Evolutionary conservation across 148 eudicot genomes (phyloP), one percentile per base, ranked within the genome.

Genomic region (Beta vulgaris): DNA sequence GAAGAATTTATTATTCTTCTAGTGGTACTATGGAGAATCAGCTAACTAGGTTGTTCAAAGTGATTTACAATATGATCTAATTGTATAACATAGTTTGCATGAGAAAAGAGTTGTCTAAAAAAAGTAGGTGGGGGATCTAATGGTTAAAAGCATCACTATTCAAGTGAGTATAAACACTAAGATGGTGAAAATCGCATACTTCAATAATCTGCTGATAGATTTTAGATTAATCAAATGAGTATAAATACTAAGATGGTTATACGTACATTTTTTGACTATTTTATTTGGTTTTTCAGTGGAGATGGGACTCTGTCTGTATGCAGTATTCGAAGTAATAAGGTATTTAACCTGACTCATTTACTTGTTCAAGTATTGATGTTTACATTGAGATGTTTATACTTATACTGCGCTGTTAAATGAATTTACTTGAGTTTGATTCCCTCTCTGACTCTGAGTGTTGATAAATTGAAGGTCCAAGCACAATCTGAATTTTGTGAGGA

Each of bases 231-330:
- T n/a, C n/a, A n/a, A n/a, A n/a, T n/a, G n/a, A n/a, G n/a, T n/a
- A n/a, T n/a, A n/a, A n/a, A n/a, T n/a, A n/a, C n/a, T n/a, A n/a
- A n/a, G n/a, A n/a, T n/a, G n/a, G n/a, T n/a, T n/a, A n/a, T n/a
- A n/a, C n/a, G n/a, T n/a, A n/a, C n/a, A n/a, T n/a, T n/a, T n/a
- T n/a, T n/a, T n/a, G n/a, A n/a, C n/a, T n/a, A n/a, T 63, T 66
- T 59, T 46, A 69, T 71, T 64, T 70, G 66, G 75, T 63, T 81
- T 68, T 71, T 26, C 34, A 92, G 99, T 84, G 99, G 99, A 64
- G 99, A 95, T 78, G 99, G 99, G 53, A 88, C 98, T 78, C 75
- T 92, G 31, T 92, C 99, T 71, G 98, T 95, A 79, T 90, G 94
- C 88, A 95, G 82, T 85, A 86, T 95, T 61, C 88, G 97, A 72